phyloP scores from a whole-genome alignment of 768 basidiomycete species.

The Tylopilus felleus region DNA sequence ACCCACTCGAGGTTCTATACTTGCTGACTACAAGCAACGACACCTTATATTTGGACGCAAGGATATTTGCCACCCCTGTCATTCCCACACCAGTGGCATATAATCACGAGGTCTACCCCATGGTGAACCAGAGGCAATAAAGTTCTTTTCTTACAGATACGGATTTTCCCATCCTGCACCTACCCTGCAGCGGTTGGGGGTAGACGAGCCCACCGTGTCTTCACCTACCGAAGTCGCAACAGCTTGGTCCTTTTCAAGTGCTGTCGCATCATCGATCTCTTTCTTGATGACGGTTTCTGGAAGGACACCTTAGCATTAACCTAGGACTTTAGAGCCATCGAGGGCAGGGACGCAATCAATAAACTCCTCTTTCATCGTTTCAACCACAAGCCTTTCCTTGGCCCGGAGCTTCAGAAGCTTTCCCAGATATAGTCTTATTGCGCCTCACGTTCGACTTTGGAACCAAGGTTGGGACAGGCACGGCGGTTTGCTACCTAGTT shows the following conservation, averaged over 20 bases:
- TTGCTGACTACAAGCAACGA: no score
- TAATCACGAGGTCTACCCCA: background rate
- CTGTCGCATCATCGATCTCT: conserved; percentile 24
- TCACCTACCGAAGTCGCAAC: conserved; percentile 19
- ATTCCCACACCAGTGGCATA: background rate
- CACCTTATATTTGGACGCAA: no score
- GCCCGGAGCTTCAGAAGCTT: conserved; percentile 36
- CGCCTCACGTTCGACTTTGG: conserved; percentile 55
- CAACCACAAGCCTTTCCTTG: conserved; percentile 23
- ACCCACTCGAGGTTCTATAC: no score
- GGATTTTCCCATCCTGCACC: background rate
- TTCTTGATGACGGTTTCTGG: conserved; percentile 39
- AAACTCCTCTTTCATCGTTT: conserved; percentile 36
- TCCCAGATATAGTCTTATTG: conserved; percentile 58
- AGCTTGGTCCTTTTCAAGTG: conserved; percentile 26
- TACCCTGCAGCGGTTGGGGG: background rate
- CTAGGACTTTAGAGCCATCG: conserved; percentile 52
- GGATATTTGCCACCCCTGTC: background rate
- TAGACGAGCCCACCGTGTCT: conserved; percentile 15
- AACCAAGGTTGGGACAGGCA: conserved; percentile 44
- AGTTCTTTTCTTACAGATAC: background rate
- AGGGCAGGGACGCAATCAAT: conserved; percentile 36
- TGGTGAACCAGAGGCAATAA: background rate
- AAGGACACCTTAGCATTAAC: conserved; percentile 52
- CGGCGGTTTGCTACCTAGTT: conserved; percentile 52